Evolutionary conservation across 2,329 filamentous ascomycete species (phyloP).

Genomic region (Cryphonectria nitschkei): DNA sequence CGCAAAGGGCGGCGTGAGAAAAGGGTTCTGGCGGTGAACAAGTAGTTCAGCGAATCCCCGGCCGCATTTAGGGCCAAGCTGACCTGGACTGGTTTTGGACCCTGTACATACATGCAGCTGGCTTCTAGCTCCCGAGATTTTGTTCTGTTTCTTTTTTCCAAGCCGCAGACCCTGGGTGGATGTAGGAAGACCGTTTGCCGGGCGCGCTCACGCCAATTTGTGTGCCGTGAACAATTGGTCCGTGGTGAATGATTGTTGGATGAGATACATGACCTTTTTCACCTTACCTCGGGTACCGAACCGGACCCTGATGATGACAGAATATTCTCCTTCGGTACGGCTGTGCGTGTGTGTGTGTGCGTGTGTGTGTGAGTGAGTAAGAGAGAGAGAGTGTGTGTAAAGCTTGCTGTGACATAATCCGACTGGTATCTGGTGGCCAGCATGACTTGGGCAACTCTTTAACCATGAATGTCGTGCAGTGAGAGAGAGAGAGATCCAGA

Average conservation of each 20-base stretch:
- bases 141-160: no score
- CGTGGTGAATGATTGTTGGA: not conserved
- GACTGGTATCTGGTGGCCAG: no score
- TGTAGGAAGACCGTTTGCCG: not conserved
- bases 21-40: constrained; percentile 24
- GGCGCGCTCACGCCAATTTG: not conserved
- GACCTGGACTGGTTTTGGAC: not conserved
- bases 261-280: not conserved
- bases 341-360: no score
- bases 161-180: not conserved
- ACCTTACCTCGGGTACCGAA: constrained; percentile 1
- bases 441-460: no score
- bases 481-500: no score
- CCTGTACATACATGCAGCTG: not conserved
- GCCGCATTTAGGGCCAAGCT: not conserved
- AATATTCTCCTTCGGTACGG: not conserved
- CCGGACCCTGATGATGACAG: not conserved
- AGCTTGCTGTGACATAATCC: not conserved
- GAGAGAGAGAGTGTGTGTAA: not conserved
- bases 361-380: no score
- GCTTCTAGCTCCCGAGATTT: not conserved
- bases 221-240: not conserved
- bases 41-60: constrained; percentile 14
- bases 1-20: constrained; percentile 21
- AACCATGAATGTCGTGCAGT: no score